phyloP scores from a whole-genome alignment of 305 asterid genomes.

The Solanum hybrid region DNA sequence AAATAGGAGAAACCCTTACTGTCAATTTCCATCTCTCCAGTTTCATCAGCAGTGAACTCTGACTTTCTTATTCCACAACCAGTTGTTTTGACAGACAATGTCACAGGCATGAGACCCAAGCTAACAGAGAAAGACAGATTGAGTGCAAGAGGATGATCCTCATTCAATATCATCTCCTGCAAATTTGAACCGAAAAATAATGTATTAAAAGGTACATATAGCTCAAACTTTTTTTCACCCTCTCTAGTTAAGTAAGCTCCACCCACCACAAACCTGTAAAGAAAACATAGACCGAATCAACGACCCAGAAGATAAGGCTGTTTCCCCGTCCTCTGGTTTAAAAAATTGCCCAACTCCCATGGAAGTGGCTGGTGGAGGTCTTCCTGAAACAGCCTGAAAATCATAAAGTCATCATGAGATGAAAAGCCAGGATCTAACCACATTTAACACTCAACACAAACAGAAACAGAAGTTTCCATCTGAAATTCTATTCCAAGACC shows the following conservation, averaged over 20 bases:
- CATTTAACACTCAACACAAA: not conserved
- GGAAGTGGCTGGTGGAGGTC: slow-evolving; percentile 98
- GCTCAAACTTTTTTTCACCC: not conserved
- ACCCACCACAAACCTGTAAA: slow-evolving; percentile 39
- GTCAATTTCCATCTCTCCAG: slow-evolving; percentile 52
- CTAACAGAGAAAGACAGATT: slow-evolving; percentile 70
- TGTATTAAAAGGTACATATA: slow-evolving; percentile 6
- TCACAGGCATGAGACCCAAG: slow-evolving; percentile 87
- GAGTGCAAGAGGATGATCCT: slow-evolving; percentile 92
- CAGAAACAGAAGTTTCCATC: not conserved
- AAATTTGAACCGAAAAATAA: slow-evolving; percentile 17
- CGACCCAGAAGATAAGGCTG: slow-evolving; percentile 41
- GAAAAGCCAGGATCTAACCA: not conserved
- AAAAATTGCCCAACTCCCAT: slow-evolving; percentile 99
- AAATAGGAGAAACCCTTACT: slow-evolving; percentile 35
- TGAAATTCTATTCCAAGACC: not conserved
- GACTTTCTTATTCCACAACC: slow-evolving; percentile 88
- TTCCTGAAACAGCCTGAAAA: slow-evolving; percentile 82
- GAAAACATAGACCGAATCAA: slow-evolving; percentile 45
- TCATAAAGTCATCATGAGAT: slow-evolving; percentile 13
- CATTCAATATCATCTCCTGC: slow-evolving; percentile 66
- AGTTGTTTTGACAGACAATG: slow-evolving; percentile 56
- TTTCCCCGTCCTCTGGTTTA: slow-evolving; percentile 62
- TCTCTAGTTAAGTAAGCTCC: not conserved
- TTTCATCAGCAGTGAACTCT: slow-evolving; percentile 59